A percentile compares a stretch with the other conserved stretches of the same genome.
Evolutionary conservation across 2,329 filamentous ascomycete species (phyloP).

Genomic region (Diaporthe destruens): DNA sequence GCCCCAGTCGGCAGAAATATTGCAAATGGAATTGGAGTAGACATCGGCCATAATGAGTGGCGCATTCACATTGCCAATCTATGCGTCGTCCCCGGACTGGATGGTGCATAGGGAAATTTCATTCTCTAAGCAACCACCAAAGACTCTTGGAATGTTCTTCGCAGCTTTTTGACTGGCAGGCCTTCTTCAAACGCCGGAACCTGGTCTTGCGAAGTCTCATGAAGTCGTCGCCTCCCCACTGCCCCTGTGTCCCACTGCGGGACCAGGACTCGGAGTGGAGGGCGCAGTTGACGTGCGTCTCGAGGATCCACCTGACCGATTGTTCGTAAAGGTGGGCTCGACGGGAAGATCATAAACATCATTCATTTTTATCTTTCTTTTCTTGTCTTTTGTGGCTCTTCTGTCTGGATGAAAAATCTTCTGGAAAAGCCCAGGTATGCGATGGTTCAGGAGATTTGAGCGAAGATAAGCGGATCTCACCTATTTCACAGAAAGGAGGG

Average conservation of each 20-base stretch:
- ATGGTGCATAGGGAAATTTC: neutral
- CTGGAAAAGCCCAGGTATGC: too few species aligned
- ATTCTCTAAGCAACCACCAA: neutral
- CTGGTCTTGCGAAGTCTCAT: neutral
- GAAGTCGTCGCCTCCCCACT: neutral
- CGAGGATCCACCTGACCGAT: too few species aligned
- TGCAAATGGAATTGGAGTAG: constrained; percentile 3
- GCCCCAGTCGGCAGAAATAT: constrained; percentile 7
- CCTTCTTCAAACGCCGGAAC: neutral
- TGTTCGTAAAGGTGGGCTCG: too few species aligned
- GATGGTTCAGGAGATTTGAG: too few species aligned
- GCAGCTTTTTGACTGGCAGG: neutral
- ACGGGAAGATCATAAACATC: too few species aligned
- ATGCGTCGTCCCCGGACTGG: neutral
- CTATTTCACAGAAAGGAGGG: too few species aligned
- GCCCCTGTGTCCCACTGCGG: neutral
- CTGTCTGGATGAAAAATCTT: too few species aligned
- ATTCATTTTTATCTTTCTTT: too few species aligned
- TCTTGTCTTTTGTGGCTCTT: too few species aligned
- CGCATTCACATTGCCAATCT: constrained; percentile 9
- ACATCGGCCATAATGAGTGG: neutral
- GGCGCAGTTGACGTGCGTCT: too few species aligned
- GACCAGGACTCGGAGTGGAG: too few species aligned
- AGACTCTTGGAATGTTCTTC: constrained; percentile 8
- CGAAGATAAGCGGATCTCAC: too few species aligned